Evolutionary conservation across 2,329 filamentous ascomycete species (phyloP).

Genomic region (Colletotrichum noveboracense): DNA sequence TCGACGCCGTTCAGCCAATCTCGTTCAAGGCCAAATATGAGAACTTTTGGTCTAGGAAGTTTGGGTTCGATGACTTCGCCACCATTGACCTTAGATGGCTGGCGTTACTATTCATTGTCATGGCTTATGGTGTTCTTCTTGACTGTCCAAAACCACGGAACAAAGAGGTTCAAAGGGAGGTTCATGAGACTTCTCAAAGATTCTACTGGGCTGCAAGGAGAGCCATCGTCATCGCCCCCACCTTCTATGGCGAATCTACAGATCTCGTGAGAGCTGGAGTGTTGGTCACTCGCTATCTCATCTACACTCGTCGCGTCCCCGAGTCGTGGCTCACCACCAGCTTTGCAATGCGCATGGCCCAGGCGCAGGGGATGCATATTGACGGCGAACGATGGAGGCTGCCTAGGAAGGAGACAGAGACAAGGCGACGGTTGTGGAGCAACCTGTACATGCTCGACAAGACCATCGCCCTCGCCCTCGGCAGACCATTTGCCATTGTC

Average conservation of each 20-base stretch:
- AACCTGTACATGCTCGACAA: constrained; percentile 43
- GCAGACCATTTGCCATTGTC: constrained; percentile 42
- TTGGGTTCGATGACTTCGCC: constrained; percentile 42
- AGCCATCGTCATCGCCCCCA: constrained; percentile 45
- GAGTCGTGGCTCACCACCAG: constrained; percentile 46
- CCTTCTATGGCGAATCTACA: constrained; percentile 44
- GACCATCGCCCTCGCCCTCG: constrained; percentile 43
- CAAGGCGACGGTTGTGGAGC: constrained; percentile 42
- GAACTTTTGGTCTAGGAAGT: constrained; percentile 42
- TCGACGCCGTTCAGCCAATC: constrained; percentile 38
- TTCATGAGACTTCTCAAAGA: constrained; percentile 41
- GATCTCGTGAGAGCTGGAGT: constrained; percentile 45
- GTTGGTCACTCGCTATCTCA: constrained; percentile 42
- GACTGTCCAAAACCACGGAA: constrained; percentile 36
- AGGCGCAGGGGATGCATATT: constrained; percentile 47
- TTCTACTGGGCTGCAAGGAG: constrained; percentile 45
- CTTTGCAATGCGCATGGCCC: constrained; percentile 47
- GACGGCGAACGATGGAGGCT: constrained; percentile 44
- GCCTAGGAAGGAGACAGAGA: constrained; percentile 39
- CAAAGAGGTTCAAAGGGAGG: constrained; percentile 37
- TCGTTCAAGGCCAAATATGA: constrained; percentile 40
- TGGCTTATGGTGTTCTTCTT: constrained; percentile 42
- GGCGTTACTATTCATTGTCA: constrained; percentile 43
- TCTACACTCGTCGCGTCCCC: constrained; percentile 40
- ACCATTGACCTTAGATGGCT: constrained; percentile 46